Base-by-base conservation (phyloP, 2,329 filamentous ascomycete species). In the Claviceps sorghi region DNA sequence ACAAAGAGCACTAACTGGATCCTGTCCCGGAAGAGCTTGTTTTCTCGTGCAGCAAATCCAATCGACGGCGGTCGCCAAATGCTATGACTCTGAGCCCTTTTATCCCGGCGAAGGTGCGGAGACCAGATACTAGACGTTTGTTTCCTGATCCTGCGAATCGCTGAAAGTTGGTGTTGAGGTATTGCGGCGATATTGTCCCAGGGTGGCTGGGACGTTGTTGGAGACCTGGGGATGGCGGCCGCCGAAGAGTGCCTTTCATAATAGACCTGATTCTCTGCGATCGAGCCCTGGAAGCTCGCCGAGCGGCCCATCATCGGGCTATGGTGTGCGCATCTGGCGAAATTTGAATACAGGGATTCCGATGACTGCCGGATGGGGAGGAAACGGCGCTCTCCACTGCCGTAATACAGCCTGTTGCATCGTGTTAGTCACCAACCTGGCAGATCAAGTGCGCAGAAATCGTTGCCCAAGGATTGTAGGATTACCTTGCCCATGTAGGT, bases 11-110 rank as follows among this genome's bases (percentile, higher is more conserved):
- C 71, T 32, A 91, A 76, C 65, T 94, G 88, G 47, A 81, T 69
- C 61, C 90, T 90, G 55, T 85, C 78, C 56, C 78, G 77, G 49
- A 82, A 82, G 56, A 84, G 74, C 3, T 79, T 62, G 17, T 77
- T 75, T 38, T 77, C 78, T 41, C 81, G 79, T 2, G 77, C 68
- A 10, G 77, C 77, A 67, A 82, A 85, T 54, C 81, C 79, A 22
- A 85, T 69, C 1, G 82, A 83, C 1, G 88, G 88, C 1, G 87
- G 82, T 55, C 82, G 79, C 86, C 87, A 93, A 17, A 82, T 72
- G 61, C 78, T 84, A 58, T 72, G 78, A 54, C 72, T 68, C 52
- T 73, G 72, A 46, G 78, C 73, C 17, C 82, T 72, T 53, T 78
- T 75, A 62, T 89, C 84, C 13, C 73, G 71, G 49, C 77, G 76